Evolutionary conservation across 2,329 filamentous ascomycete species (phyloP).

Genomic region (Cladosporium sp.): DNA sequence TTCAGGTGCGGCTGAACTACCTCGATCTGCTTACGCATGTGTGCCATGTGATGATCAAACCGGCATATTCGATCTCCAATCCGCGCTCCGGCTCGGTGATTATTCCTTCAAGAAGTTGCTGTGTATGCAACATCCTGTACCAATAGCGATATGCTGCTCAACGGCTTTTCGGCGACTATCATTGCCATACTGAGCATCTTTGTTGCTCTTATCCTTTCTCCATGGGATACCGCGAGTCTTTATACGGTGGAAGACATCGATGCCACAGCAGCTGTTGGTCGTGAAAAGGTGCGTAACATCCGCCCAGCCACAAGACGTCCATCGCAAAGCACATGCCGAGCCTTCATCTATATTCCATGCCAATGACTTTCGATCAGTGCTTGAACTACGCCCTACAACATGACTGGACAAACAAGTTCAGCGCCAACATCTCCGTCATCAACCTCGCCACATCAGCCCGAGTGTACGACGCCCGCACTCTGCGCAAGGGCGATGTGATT

Average conservation of each 20-base stretch:
- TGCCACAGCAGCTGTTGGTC: too few species aligned
- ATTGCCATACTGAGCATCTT: not conserved
- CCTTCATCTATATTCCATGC: not conserved
- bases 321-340: not conserved
- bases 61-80: not conserved
- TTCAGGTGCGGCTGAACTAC: not conserved
- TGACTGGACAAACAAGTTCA: not conserved
- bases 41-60: not conserved
- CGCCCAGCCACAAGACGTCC: too few species aligned
- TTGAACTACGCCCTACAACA: not conserved
- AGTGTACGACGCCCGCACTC: not conserved
- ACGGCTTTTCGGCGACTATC: not conserved
- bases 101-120: not conserved
- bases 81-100: not conserved
- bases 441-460: not conserved
- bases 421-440: not conserved
- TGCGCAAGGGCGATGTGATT: not conserved
- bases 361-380: not conserved
- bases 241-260: not conserved
- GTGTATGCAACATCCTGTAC: not conserved
- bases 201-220: not conserved
- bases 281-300: not conserved
- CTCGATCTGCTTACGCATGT: not conserved
- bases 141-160: not conserved
- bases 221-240: not conserved